Evolutionary conservation across 495 filamentous ascomycete genomes (phyloP), one percentile per base, ranked within the genome.

Genomic region (Podospora tetraspora): DNA sequence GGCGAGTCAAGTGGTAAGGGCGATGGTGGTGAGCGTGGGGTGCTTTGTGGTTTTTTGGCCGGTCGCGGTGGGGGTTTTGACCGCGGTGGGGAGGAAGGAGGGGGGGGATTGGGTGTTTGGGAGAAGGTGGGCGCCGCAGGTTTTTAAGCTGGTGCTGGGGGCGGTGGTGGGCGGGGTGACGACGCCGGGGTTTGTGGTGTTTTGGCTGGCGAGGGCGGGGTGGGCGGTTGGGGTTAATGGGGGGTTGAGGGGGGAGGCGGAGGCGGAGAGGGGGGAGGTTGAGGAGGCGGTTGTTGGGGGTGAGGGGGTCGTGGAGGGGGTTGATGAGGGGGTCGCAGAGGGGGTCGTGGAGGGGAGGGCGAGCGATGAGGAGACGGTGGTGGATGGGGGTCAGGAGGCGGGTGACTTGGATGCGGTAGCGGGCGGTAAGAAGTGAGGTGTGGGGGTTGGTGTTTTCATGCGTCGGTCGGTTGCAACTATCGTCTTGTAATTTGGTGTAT

Each of bases 121-220:
- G 37, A 61, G 64, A 22, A 75, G 67, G 63, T 84, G 82, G 82
- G 69, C 74, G 66, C 81, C 79, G 29, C 64, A 80, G 70, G 58
- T 83, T 43, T 84, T 81, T 61, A 84, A 84, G 72, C 62, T 76
- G 29, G 62, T 84, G 37, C 72, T 77, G 62, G 80, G 80, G 67
- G 78, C 70, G 30, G 69, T 78, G 64, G 67, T 82, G 56, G 80
- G 74, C 34, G 58, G 80, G 66, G 64, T 79, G 52, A 72, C 71
- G 62, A 81, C 79, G 71, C 80, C 80, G 22, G 63, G 66, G 30
- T 78, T 83, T 74, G 77, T 77, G 61, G 61, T 71, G 32, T 79
- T 80, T 69, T 82, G 77, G 78, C 67, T 84, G 67, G 72, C 75
- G 29, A 73, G 79, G 58, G 78, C 76, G 13, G 82, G 80, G 8